Base-by-base conservation (phyloP, 1,284 basidiomycete genomes). In the Tilletia horrida region DNA sequence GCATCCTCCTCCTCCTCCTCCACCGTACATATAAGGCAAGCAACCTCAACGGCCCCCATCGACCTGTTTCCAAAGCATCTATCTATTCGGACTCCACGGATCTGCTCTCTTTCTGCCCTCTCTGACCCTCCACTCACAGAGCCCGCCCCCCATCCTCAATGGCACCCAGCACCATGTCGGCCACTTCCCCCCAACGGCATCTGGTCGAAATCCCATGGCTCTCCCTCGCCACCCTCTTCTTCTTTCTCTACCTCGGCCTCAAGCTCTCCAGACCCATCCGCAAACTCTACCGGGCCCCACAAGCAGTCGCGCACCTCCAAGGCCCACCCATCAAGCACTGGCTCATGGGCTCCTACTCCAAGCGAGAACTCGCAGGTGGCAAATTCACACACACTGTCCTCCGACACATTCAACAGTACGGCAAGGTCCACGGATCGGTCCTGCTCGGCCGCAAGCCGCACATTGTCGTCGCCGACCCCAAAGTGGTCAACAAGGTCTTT, bases 271-370 rank as follows among this genome's bases (percentile, higher is more conserved):
- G 35, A 40, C 35, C 35, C 4, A 40, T 40, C 35, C 35, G 35
- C 35, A 40, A 40, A 40, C 4, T 40, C 35, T 40, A 40, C 35
- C 35, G 35, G 11, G 35, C 35, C 35, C 35, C 35, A 11, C 35
- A 40, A 40, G 35, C 35, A 40, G 35, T 40, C 35, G 4, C 35
- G 4, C 35, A 40, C 55, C 27, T 59, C 23, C 25, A 35, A 14
- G 55, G 55, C 8, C 55, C 55, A 29, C 55, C 55, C 31, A 59
- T 31, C 29, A 59, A 29, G 21, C 55, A 59, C 27, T 59, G 55
- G 55, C 55, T 59, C 25, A 48, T 48, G 45, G 45, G 45, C 45
- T 48, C 45, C 7, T 48, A 48, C 45, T n/a, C 45, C 45, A 48
- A 48, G 16, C 45, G 45, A 18, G 45, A 48, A 23, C 16, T 48